phyloP scores from a whole-genome alignment of 306 rosid genomes.

The Quercus ilex region DNA sequence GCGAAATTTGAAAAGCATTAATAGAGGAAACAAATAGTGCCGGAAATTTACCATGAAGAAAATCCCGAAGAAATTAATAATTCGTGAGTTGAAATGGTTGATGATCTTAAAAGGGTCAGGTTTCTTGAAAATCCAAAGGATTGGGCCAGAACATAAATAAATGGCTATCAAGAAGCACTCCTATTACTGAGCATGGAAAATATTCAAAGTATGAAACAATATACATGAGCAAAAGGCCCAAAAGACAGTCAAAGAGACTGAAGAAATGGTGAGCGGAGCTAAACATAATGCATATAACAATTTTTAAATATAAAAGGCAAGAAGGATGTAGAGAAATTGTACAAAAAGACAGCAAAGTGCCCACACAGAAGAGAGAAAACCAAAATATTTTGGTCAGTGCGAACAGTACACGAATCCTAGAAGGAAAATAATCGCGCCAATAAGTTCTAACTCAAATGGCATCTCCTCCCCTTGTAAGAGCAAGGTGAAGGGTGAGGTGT shows the following conservation, averaged over 20 bases:
- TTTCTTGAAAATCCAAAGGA: not conserved
- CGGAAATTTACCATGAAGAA: not conserved
- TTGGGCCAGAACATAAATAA: not conserved
- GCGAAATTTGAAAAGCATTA: not conserved
- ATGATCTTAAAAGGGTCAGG: not conserved
- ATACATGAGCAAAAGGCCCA: not conserved
- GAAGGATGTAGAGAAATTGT: not conserved
- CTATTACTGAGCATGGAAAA: not conserved
- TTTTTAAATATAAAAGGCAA: not conserved
- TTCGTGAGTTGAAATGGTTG: not conserved
- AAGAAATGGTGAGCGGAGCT: not conserved
- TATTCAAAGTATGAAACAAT: not conserved
- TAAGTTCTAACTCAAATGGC: too few relatives aligned
- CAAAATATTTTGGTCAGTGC: not conserved
- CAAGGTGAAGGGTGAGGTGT: too few relatives aligned
- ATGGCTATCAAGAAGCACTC: not conserved
- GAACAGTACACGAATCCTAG: not conserved
- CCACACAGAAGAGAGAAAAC: not conserved
- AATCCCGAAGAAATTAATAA: not conserved
- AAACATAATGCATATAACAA: not conserved
- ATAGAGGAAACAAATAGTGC: not conserved
- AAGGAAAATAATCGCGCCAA: not conserved
- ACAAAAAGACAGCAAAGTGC: not conserved
- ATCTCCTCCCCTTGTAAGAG: too few relatives aligned
- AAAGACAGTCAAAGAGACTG: not conserved